Conservation (phyloP, 2,329 filamentous ascomycete species). For the Fusarium sp. region DNA sequence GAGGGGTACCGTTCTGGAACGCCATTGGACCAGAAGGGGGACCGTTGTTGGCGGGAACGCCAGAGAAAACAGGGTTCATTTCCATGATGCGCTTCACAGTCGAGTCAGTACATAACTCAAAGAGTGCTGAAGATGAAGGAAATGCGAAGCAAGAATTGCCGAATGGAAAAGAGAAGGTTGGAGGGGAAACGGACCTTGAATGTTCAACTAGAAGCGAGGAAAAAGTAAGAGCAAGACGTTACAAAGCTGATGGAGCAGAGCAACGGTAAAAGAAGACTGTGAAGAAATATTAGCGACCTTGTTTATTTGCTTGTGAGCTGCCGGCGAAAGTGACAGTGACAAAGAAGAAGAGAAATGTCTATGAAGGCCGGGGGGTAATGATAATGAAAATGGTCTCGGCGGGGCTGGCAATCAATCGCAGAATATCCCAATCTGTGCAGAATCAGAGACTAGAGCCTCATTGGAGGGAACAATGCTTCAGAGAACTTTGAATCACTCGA, state of each 20-base stretch:
- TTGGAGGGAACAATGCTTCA: constrained; percentile 9
- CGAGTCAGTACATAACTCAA: constrained; percentile 19
- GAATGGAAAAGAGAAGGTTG: too few relatives aligned
- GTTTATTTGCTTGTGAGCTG: not conserved
- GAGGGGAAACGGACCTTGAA: constrained; percentile 19
- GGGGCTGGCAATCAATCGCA: not conserved
- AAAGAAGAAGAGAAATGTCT: constrained; percentile 1
- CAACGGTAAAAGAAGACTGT: constrained; percentile 39
- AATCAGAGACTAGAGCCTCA: constrained; percentile 6
- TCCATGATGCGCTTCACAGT: constrained; percentile 50
- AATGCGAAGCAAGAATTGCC: constrained; percentile 14
- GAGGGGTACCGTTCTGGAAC: constrained; percentile 57
- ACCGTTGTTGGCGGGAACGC: constrained; percentile 51
- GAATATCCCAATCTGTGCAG: not conserved
- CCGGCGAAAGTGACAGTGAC: not conserved
- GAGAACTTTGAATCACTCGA: not conserved
- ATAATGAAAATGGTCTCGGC: not conserved
- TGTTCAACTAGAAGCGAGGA: constrained; percentile 18
- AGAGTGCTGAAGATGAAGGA: not conserved
- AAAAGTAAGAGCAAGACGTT: constrained; percentile 38
- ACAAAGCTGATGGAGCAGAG: constrained; percentile 41
- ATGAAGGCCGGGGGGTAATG: not conserved
- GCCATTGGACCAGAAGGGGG: constrained; percentile 53
- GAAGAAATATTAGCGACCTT: constrained; percentile 22
- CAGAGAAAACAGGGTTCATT: constrained; percentile 51